Conservation (phyloP, 352 stramenopile species). For the Phytophthora constricta region DNA sequence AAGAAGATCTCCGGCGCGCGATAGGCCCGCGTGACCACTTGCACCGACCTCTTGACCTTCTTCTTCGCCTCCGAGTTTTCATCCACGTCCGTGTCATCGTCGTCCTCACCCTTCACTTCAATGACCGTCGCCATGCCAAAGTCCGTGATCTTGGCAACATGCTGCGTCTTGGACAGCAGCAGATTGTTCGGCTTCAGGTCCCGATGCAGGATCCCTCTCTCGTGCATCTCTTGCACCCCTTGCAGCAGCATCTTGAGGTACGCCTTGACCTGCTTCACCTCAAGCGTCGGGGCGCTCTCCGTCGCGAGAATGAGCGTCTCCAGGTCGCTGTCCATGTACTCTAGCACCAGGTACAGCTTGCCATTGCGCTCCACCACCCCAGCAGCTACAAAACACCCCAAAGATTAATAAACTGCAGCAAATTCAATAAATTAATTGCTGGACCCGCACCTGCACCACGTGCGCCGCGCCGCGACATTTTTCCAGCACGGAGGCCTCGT, state of each 20-base stretch:
- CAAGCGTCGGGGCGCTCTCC: conserved; percentile 46
- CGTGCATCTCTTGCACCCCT: conserved; percentile 68
- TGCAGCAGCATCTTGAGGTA: conserved; percentile 75
- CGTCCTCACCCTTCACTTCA: conserved; percentile 12
- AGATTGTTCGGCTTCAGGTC: conserved; percentile 89
- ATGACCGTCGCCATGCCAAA: conserved; percentile 77
- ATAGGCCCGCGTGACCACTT: conserved; percentile 81
- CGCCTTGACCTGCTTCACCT: conserved; percentile 63
- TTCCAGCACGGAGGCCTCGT: conserved; percentile 59
- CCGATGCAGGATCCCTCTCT: conserved; percentile 66
- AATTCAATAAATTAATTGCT: too few species aligned
- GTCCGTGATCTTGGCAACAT: conserved; percentile 77
- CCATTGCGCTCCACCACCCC: conserved; percentile 63
- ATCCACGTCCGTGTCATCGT: conserved; percentile 25
- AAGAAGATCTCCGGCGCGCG: conserved; percentile 83
- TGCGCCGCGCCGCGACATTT: conserved; percentile 53
- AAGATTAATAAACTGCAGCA: too few species aligned
- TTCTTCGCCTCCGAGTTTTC: conserved; percentile 9
- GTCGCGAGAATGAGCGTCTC: conserved; percentile 57
- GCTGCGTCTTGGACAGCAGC: conserved; percentile 52
- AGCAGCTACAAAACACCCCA: conserved; percentile 55
- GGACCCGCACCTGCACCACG: conserved; percentile 60
- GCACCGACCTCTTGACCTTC: conserved; percentile 57
- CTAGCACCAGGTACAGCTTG: conserved; percentile 76
- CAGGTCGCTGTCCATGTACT: conserved; percentile 85